These are phyloP conservation scores for Yamadazyma siamensis DNA, from an alignment of 1,139 yeast species.

Conservation along the genomic window DNA sequence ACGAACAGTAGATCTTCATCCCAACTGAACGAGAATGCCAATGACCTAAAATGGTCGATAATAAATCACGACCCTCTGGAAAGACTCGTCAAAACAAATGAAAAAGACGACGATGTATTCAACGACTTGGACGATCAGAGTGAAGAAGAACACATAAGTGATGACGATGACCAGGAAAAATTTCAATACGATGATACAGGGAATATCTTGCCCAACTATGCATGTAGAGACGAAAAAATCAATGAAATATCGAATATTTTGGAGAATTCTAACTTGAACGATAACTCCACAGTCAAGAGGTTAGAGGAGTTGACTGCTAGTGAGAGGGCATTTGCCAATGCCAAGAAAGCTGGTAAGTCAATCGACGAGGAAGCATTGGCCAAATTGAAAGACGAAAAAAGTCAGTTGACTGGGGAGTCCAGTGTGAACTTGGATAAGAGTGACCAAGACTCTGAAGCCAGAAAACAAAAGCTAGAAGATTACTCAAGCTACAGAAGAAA, in stretches of 20 bases:
- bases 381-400: conserved; percentile 38
- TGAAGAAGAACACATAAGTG: conserved; percentile 68
- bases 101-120: conserved; percentile 21
- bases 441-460: conserved; percentile 46
- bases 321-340: conserved; percentile 61
- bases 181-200: conserved; percentile 63
- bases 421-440: conserved; percentile 30
- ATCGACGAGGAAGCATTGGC: conserved; percentile 44
- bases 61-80: conserved; percentile 60
- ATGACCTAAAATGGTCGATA: conserved; percentile 47
- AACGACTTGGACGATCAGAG: conserved; percentile 20
- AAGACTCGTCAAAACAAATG: conserved; percentile 26
- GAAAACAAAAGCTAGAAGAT: conserved; percentile 43
- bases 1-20: conserved; percentile 35
- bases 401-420: conserved; percentile 38
- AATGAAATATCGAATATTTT: conserved; percentile 42
- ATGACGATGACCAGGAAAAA: conserved; percentile 55
- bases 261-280: conserved; percentile 42
- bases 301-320: conserved; percentile 58
- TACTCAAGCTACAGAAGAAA: conserved; percentile 50
- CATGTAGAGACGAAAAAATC: conserved; percentile 47
- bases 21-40: conserved; percentile 35
- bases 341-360: conserved; percentile 46
- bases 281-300: conserved; percentile 40
- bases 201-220: conserved; percentile 56